These are phyloP conservation scores for Erysimum pusillum DNA, from an alignment of 441 rosid genomes.

Conservation along the genomic window DNA sequence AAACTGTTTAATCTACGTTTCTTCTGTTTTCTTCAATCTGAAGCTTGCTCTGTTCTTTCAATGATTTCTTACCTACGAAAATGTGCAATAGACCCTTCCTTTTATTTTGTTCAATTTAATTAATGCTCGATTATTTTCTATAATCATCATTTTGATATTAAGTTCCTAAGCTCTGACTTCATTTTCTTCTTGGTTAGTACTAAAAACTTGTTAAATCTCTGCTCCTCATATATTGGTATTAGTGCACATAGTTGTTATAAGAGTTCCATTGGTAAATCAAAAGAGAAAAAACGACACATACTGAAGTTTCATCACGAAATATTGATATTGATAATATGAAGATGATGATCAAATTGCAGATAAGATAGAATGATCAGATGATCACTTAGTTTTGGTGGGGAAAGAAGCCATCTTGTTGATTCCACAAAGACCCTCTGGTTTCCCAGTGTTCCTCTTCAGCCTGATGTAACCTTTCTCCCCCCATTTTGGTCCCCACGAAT, in stretches of 20 bases:
- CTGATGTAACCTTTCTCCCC: constrained; percentile 69
- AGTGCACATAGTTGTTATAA: constrained; percentile 25
- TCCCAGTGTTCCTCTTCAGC: constrained; percentile 68
- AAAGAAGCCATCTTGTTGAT: constrained; percentile 74
- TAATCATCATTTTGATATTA: not conserved
- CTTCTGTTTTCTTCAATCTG: constrained; percentile 13
- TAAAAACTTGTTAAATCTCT: not conserved
- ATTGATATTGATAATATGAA: constrained; percentile 5
- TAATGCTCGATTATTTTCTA: not conserved
- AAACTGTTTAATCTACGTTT: constrained; percentile 1
- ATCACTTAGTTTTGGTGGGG: constrained; percentile 57
- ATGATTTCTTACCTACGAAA: not conserved
- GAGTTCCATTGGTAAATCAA: not conserved
- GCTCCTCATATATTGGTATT: not conserved
- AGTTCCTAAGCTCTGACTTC: not conserved
- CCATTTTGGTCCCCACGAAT: constrained; percentile 71
- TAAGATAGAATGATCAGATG: constrained; percentile 19
- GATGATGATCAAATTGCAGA: constrained; percentile 16
- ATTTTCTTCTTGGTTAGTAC: not conserved
- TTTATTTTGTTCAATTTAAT: constrained; percentile 4
- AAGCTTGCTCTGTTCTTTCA: constrained; percentile 2
- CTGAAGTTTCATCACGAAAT: constrained; percentile 17
- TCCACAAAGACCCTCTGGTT: constrained; percentile 67
- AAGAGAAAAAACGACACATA: not conserved
- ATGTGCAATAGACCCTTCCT: not conserved